Conservation (phyloP, 495 filamentous ascomycete genomes). For the Penicillium subrubescens region DNA sequence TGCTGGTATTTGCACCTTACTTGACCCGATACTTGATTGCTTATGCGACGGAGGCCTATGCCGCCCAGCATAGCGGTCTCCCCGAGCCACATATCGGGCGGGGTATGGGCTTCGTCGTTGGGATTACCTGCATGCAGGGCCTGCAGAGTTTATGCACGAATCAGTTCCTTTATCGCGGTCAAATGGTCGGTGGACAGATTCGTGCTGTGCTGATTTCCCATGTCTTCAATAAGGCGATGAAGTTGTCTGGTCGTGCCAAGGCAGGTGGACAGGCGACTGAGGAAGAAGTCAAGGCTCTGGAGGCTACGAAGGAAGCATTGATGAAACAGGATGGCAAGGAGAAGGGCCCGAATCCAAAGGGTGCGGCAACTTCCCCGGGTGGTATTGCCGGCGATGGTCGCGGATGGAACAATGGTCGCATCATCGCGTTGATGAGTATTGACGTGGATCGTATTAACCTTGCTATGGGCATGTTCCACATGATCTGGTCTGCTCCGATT, state of each 20-base stretch:
- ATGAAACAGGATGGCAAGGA: slow-evolving; percentile 40
- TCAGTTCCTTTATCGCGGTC: slow-evolving; percentile 81
- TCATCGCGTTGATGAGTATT: slow-evolving; percentile 90
- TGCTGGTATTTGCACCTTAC: slow-evolving; percentile 76
- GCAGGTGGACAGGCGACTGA: slow-evolving; percentile 59
- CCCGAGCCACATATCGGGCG: slow-evolving; percentile 62
- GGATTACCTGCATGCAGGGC: slow-evolving; percentile 75
- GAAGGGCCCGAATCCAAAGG: slow-evolving; percentile 28
- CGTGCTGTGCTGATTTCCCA: slow-evolving; percentile 72
- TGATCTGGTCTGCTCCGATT: slow-evolving; percentile 84
- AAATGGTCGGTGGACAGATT: slow-evolving; percentile 77
- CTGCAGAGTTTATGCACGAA: slow-evolving; percentile 71
- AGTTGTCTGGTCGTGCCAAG: slow-evolving; percentile 74
- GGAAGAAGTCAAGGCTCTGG: slow-evolving; percentile 40
- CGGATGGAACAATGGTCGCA: slow-evolving; percentile 88
- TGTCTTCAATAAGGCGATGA: slow-evolving; percentile 83
- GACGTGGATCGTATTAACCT: slow-evolving; percentile 90
- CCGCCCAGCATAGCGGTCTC: slow-evolving; percentile 43
- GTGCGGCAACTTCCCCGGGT: slow-evolving; percentile 25
- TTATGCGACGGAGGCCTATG: slow-evolving; percentile 80
- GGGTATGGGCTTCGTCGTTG: slow-evolving; percentile 75
- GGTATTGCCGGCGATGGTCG: slow-evolving; percentile 64
- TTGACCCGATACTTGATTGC: slow-evolving; percentile 73
- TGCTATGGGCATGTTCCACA: slow-evolving; percentile 83
- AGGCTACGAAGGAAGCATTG: slow-evolving; percentile 47